A percentile compares a stretch with the other conserved stretches of the same genome.
phyloP scores from a whole-genome alignment of 495 filamentous ascomycete species.

The Penicillium ucsense region DNA sequence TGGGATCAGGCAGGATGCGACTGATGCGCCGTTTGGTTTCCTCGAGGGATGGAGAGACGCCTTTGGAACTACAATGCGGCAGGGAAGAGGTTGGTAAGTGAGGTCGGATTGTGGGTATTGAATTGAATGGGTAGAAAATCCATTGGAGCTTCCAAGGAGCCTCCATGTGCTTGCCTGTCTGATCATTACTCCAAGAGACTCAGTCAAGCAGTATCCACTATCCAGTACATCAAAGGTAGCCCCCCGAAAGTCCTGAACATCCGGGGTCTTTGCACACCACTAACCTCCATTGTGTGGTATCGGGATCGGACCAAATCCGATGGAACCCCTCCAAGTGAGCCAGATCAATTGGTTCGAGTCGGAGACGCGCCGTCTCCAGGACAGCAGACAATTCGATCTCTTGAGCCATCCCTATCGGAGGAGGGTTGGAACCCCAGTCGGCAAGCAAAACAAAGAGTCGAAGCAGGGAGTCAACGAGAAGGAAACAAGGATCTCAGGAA shows the following conservation, averaged over 20 bases:
- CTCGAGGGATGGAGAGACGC: not conserved
- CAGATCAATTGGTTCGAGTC: slow-evolving; percentile 1
- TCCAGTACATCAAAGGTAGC: too few relatives aligned
- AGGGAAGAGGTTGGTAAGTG: not conserved
- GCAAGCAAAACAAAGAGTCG: too few relatives aligned
- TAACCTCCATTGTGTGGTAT: not conserved
- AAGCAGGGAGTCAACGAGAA: too few relatives aligned
- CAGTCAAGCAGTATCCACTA: too few relatives aligned
- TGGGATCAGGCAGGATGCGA: not conserved
- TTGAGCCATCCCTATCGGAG: too few relatives aligned
- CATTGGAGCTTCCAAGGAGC: too few relatives aligned
- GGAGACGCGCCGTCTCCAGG: not conserved
- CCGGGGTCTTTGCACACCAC: not conserved
- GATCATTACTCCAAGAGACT: too few relatives aligned
- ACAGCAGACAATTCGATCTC: too few relatives aligned
- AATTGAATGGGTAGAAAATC: not conserved
- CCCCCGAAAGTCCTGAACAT: too few relatives aligned
- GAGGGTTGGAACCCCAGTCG: too few relatives aligned
- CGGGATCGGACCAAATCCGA: not conserved
- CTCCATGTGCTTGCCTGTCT: too few relatives aligned
- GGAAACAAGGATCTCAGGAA: too few relatives aligned
- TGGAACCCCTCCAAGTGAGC: slow-evolving; percentile 1
- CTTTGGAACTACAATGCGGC: not conserved
- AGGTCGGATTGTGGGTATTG: not conserved
- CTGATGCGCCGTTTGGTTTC: not conserved